Percentiles rank a stretch among this genome's conserved stretches.
phyloP scores from a whole-genome alignment of 768 basidiomycete genomes.

The Lactarius sanguifluus region DNA sequence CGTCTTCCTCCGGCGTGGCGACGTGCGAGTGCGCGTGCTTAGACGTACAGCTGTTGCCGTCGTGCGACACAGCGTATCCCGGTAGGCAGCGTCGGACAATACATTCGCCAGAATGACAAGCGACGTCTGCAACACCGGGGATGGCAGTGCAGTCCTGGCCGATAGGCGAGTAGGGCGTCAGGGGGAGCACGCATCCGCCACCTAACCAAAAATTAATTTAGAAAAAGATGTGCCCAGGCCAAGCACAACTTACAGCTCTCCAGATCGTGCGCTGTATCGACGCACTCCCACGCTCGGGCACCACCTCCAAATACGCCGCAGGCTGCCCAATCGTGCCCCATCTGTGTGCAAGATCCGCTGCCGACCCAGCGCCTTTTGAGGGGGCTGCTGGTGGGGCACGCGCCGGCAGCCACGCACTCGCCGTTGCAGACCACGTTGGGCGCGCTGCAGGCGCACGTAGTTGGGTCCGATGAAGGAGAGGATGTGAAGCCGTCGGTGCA shows the following conservation, averaged over 20 bases:
- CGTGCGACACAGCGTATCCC: constrained; percentile 37
- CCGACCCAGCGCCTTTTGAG: constrained; percentile 38
- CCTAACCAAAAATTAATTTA: constrained; percentile 23
- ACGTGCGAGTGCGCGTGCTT: neutral
- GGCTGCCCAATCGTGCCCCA: constrained; percentile 38
- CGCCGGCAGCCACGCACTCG: constrained; percentile 37
- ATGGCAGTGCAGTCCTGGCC: constrained; percentile 53
- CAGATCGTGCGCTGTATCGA: constrained; percentile 47
- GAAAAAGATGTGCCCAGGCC: too few relatives aligned
- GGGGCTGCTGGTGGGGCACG: constrained; percentile 35
- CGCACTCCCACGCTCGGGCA: constrained; percentile 48
- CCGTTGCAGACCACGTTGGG: constrained; percentile 51
- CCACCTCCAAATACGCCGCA: constrained; percentile 46
- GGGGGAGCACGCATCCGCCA: constrained; percentile 47
- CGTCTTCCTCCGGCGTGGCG: neutral
- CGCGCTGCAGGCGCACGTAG: constrained; percentile 43
- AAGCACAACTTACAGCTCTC: constrained; percentile 49
- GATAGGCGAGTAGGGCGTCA: constrained; percentile 34
- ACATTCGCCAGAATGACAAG: constrained; percentile 47
- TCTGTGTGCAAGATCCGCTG: constrained; percentile 26
- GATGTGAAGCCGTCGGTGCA: constrained; percentile 46
- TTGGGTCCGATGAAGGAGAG: constrained; percentile 37
- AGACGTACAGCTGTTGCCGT: constrained; percentile 29
- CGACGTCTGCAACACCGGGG: constrained; percentile 48
- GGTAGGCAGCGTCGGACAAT: constrained; percentile 46